Base-by-base conservation (phyloP, 2,329 filamentous ascomycete species). In the Cercospora nicotianae region DNA sequence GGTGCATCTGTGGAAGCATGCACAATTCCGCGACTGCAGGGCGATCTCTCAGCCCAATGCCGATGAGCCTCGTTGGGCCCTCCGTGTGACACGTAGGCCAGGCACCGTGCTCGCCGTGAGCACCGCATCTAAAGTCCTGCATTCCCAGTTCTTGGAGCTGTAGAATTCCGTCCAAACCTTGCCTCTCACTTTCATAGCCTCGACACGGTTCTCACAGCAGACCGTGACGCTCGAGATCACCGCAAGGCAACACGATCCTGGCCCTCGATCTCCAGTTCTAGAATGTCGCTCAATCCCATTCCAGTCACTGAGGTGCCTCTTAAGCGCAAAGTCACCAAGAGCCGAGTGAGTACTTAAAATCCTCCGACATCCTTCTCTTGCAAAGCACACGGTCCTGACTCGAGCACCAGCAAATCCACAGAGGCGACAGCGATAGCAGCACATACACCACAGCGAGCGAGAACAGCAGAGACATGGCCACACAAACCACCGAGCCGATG, bases 321-420 rank as follows among this genome's bases (percentile, higher is more conserved):
- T 26, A 45, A 48, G 53, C 51, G 62, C 30, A 64, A 64, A 36
- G n/a, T 48, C 33, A 59, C 33, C 62, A 58, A 30, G n/a, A 28
- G 33, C 5, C 20, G 33, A 33, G 62, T 64, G 13, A 42, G 51
- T 64, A 26, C n/a, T 10, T 39, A 42, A 13, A 13, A 9, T 42
- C 16, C 16, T 13, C 16, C 39, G 10, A 20, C 31, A 36, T 13
- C 33, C 20, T 16, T 30, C 33, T n/a, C 20, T 30, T 30, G 12
- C 7, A 48, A n/a, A 20, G 7, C 16, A 28, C 3, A 23, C 7
- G 23, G 18, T 30, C 33, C 62, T 64, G 33, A 64, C 26, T 36
- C 30, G 26, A 39, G 31, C 53, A 53, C 10, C 23, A 87, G 69
- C 64, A 23, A 59, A 31, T 65, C 20, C 58, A 55, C 6, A 48